Conservation (phyloP, 2,329 filamentous ascomycete species). For the Harringtonia aguacate region DNA sequence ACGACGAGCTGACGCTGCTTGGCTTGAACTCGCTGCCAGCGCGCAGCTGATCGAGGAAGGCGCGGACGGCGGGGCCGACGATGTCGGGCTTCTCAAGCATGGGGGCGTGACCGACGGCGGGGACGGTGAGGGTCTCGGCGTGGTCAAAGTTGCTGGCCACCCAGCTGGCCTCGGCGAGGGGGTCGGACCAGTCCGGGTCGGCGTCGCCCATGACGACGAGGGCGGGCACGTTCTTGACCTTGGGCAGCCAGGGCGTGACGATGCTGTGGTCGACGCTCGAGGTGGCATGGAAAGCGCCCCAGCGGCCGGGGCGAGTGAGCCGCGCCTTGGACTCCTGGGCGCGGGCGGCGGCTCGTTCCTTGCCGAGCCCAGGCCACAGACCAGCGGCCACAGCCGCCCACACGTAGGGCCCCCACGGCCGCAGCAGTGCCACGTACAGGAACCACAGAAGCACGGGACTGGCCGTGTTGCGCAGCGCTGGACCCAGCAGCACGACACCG, state of each 20-base stretch:
- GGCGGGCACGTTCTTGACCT: slow-evolving; percentile 3
- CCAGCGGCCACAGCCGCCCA: slow-evolving; percentile 8
- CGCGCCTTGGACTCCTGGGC: slow-evolving; percentile 2
- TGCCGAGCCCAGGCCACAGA: slow-evolving; percentile 12
- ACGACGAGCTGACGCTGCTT: not conserved
- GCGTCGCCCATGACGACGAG: slow-evolving; percentile 13
- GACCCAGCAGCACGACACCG: slow-evolving; percentile 10
- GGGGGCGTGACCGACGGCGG: slow-evolving; percentile 12
- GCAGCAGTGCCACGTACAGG: slow-evolving; percentile 5
- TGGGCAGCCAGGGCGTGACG: slow-evolving; percentile 6
- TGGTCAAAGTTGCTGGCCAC: slow-evolving; percentile 9
- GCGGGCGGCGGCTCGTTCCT: slow-evolving; percentile 5
- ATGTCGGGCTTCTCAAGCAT: slow-evolving; percentile 10
- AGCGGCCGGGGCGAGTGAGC: slow-evolving; percentile 8
- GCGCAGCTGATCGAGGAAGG: slow-evolving; percentile 7
- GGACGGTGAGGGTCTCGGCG: slow-evolving; percentile 4
- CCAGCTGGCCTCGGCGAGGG: slow-evolving; percentile 12
- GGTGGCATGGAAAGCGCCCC: slow-evolving; percentile 10
- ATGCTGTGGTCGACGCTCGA: slow-evolving; percentile 7
- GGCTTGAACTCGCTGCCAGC: slow-evolving; percentile 1
- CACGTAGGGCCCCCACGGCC: slow-evolving; percentile 11
- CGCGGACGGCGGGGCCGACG: slow-evolving; percentile 9
- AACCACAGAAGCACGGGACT: not conserved
- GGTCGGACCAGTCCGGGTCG: slow-evolving; percentile 13
- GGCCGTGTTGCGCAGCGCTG: slow-evolving; percentile 9